A percentile compares a stretch with the other conserved stretches of the same genome.
Evolutionary conservation across 1,139 yeast genomes (phyloP).

Genomic region (Candida sanyaensis): DNA sequence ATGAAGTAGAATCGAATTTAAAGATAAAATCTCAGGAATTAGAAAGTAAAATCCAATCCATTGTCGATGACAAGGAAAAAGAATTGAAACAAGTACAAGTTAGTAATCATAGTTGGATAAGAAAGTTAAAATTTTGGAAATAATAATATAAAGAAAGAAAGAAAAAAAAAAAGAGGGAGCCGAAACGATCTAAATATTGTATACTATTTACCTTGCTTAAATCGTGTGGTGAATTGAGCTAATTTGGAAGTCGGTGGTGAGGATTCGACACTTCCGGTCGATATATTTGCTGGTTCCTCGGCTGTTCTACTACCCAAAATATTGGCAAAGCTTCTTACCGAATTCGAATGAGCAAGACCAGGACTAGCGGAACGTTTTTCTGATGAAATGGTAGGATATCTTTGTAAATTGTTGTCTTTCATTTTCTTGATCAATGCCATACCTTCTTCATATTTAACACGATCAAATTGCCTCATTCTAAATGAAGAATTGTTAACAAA

Average conservation of each 20-base stretch:
- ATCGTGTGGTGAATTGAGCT: constrained; percentile 43
- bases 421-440: constrained; percentile 38
- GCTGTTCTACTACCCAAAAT: constrained; percentile 6
- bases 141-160: constrained; percentile 7
- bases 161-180: neutral
- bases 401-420: constrained; percentile 17
- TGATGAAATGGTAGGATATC: constrained; percentile 2
- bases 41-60: constrained; percentile 32
- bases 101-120: constrained; percentile 21
- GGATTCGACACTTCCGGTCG: constrained; percentile 29
- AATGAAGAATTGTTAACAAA: constrained; percentile 38
- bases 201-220: constrained; percentile 17
- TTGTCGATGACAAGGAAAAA: constrained; percentile 31
- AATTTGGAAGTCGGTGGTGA: constrained; percentile 39
- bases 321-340: constrained; percentile 8
- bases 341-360: constrained; percentile 8
- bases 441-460: constrained; percentile 46
- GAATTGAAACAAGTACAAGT: constrained; percentile 14
- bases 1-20: constrained; percentile 28
- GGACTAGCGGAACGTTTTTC: constrained; percentile 2
- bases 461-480: constrained; percentile 44
- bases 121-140: constrained; percentile 22
- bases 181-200: neutral
- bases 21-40: constrained; percentile 24
- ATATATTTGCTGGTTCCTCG: constrained; percentile 17